Percentiles rank a stretch among this genome's conserved stretches.
phyloP scores from a whole-genome alignment of 371 early-diverging fungal genomes.

The Mortierella sp. region DNA sequence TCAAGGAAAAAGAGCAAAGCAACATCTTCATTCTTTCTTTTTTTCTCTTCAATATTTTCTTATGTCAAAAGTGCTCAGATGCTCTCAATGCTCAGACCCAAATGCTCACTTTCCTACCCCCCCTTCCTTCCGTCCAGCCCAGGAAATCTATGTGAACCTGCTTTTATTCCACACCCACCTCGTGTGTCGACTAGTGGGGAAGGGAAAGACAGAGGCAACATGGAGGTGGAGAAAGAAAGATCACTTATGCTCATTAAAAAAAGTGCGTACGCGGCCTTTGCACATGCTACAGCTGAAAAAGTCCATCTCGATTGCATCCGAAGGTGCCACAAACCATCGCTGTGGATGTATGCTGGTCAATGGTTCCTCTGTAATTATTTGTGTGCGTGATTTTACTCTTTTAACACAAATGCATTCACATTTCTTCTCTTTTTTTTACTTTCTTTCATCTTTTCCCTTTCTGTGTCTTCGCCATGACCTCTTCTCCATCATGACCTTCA shows the following conservation, averaged over 20 bases:
- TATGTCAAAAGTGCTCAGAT: constrained; percentile 10
- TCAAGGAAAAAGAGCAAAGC: background rate
- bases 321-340: background rate
- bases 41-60: background rate
- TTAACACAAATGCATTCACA: constrained; percentile 1
- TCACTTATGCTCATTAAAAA: background rate
- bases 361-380: background rate
- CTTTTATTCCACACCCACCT: background rate
- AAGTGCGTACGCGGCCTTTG: constrained; percentile 8
- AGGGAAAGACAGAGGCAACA: background rate
- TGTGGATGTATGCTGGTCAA: background rate
- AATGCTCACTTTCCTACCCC: background rate
- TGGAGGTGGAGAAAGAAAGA: constrained; percentile 4
- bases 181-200: background rate
- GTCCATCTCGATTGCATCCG: background rate
- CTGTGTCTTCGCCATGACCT: background rate
- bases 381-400: background rate
- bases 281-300: background rate
- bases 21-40: no score
- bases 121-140: background rate
- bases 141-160: background rate
- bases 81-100: constrained; percentile 11
- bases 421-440: background rate
- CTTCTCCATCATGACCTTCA: background rate
- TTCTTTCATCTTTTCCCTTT: background rate